Evolutionary conservation across 305 asterid species (phyloP).

Genomic region (Ajuga reptans): DNA sequence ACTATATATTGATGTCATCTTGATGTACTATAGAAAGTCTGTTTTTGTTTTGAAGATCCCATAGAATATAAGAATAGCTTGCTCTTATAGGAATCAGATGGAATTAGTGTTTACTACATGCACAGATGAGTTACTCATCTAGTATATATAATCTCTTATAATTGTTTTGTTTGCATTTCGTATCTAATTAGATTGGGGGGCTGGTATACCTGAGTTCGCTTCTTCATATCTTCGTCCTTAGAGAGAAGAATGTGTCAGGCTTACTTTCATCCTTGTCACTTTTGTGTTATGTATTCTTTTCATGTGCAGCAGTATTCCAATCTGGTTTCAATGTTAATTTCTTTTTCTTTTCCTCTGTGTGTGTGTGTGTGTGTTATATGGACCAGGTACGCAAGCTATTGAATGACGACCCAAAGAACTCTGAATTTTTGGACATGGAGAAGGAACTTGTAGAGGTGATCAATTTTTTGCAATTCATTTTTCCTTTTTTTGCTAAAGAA

Average conservation of each 20-base stretch:
- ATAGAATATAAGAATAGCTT: neutral
- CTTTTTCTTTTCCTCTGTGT: neutral
- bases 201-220: neutral
- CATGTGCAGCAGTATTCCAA: neutral
- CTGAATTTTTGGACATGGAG: conserved; percentile 88
- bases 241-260: neutral
- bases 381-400: conserved; percentile 60
- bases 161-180: conserved; percentile 4
- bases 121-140: neutral
- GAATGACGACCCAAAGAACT: conserved; percentile 65
- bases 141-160: neutral
- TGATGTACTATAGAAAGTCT: neutral
- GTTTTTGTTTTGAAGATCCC: neutral
- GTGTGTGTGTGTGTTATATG: conserved; percentile 1
- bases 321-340: neutral
- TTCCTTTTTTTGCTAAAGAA: neutral
- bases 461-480: neutral
- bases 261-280: neutral
- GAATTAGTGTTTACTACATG: neutral
- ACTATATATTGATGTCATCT: neutral
- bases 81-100: neutral
- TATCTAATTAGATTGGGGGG: neutral
- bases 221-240: neutral
- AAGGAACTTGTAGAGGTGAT: conserved; percentile 95
- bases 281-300: neutral